Percentiles rank a stretch among this genome's conserved stretches.
These are phyloP conservation scores for Termitomyces titanicus DNA, from an alignment of 768 basidiomycete species.

Conservation along the genomic window DNA sequence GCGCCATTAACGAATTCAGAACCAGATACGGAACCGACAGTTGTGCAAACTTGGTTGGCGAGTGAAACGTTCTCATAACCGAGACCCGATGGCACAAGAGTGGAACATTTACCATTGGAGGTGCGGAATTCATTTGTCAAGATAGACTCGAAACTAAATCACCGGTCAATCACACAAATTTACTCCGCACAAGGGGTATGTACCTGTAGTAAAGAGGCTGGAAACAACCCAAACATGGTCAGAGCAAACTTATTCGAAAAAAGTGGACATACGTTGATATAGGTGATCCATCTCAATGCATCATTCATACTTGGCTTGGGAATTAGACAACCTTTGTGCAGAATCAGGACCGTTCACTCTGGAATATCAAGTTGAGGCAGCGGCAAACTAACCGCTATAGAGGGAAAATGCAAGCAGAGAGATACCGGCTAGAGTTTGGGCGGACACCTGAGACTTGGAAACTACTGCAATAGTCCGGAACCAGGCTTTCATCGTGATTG, in stretches of 20 bases:
- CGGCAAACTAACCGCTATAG: constrained; percentile 33
- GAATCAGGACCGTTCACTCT: not conserved
- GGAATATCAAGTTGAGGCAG: constrained; percentile 22
- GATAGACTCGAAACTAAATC: constrained; percentile 64
- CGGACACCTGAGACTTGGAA: constrained; percentile 54
- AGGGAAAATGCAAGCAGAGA: constrained; percentile 47
- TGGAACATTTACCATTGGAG: constrained; percentile 54
- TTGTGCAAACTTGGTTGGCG: constrained; percentile 73
- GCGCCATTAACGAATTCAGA: constrained; percentile 56
- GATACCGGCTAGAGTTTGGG: constrained; percentile 45
- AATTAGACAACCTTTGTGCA: constrained; percentile 45
- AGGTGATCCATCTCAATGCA: constrained; percentile 64
- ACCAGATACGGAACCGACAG: constrained; percentile 63
- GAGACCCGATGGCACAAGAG: constrained; percentile 58
- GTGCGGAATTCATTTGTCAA: constrained; percentile 82
- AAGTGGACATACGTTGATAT: constrained; percentile 45
- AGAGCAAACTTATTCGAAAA: not conserved
- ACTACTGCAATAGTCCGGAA: constrained; percentile 67
- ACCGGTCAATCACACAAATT: constrained; percentile 21
- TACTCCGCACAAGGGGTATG: constrained; percentile 41
- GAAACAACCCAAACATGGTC: constrained; percentile 1
- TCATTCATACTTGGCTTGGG: constrained; percentile 65
- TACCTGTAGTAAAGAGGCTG: constrained; percentile 42
- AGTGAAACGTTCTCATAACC: constrained; percentile 55
- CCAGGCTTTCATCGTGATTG: constrained; percentile 69